Conservation (phyloP, 768 basidiomycete genomes). For the Panaeolus papilionaceus region DNA sequence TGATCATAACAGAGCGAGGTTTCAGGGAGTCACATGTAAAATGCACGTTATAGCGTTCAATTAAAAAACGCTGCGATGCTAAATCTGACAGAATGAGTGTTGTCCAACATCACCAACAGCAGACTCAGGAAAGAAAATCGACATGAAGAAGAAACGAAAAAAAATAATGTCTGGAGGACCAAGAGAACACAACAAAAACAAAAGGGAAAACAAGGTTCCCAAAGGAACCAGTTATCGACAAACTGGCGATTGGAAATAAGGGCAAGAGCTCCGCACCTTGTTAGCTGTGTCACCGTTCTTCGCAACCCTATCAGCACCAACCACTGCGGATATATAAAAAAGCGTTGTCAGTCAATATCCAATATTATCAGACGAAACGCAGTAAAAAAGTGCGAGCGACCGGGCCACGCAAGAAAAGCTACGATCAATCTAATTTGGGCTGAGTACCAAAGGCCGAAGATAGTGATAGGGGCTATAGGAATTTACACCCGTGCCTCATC, state of each 20-base stretch:
- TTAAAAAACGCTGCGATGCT: not conserved
- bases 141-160: not conserved
- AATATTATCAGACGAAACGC: not conserved
- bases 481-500: not conserved
- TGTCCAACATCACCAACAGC: not conserved
- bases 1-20: not conserved
- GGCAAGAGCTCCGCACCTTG: constrained; percentile 54
- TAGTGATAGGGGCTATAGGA: constrained; percentile 1
- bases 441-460: not conserved
- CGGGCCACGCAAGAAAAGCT: constrained; percentile 1
- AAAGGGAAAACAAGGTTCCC: not conserved
- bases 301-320: constrained; percentile 90
- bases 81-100: not conserved
- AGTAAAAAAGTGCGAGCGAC: constrained; percentile 1
- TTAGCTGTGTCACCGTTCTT: constrained; percentile 97
- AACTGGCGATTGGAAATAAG: not conserved
- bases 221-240: constrained; percentile 8
- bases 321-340: constrained; percentile 48
- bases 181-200: not conserved
- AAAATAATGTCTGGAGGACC: not conserved
- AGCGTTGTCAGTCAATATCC: not conserved
- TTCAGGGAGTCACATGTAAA: not conserved
- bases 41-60: constrained; percentile 2
- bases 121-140: not conserved
- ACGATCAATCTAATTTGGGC: constrained; percentile 8